phyloP scores from a whole-genome alignment of 2,329 filamentous ascomycete species.

The Byssochlamys sp. region DNA sequence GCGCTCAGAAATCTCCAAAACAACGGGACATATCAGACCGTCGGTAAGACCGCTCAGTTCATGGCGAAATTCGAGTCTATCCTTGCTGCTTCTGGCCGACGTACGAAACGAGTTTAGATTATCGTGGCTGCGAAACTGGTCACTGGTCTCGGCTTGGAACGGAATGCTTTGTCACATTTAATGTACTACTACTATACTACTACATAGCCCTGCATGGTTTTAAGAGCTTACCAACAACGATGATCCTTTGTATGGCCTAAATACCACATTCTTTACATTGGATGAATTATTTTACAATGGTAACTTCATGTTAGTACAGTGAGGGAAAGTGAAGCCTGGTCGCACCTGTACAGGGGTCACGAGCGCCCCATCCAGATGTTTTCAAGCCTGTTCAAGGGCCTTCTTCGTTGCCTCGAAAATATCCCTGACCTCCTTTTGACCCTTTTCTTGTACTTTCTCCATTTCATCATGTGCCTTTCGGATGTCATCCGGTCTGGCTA shows the following conservation, averaged over 20 bases:
- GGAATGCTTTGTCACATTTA: neutral
- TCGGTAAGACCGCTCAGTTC: conserved; percentile 27
- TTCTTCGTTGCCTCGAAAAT: conserved; percentile 35
- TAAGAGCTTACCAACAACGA: neutral
- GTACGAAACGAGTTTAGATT: conserved; percentile 16
- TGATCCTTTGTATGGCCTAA: neutral
- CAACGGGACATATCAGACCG: conserved; percentile 32
- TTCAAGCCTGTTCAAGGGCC: conserved; percentile 24
- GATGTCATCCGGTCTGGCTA: conserved; percentile 36
- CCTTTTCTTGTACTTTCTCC: conserved; percentile 39
- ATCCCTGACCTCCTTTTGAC: conserved; percentile 38
- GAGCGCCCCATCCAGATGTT: neutral
- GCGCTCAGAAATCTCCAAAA: conserved; percentile 29
- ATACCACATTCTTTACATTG: neutral
- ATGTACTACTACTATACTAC: neutral
- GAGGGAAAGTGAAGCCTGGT: neutral
- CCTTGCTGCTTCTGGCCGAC: conserved; percentile 18
- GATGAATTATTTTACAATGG: neutral
- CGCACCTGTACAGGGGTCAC: neutral
- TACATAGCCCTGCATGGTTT: neutral
- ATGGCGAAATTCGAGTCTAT: conserved; percentile 30
- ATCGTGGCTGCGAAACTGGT: neutral
- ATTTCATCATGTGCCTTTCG: conserved; percentile 39
- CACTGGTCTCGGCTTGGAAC: neutral
- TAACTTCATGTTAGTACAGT: neutral